Conservation (phyloP, 495 filamentous ascomycete species). For the Penicillium herquei region DNA sequence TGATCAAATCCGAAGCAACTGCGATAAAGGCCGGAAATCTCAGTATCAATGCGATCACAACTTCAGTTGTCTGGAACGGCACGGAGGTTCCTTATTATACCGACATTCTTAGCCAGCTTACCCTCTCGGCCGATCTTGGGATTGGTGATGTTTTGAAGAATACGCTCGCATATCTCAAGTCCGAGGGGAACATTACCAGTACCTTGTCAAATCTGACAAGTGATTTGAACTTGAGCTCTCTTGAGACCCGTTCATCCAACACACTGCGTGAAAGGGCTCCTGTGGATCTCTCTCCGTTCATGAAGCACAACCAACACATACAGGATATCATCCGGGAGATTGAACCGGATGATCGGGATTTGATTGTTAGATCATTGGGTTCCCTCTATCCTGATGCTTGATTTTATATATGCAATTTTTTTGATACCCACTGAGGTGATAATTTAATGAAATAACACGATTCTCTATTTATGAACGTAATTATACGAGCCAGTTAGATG, state of each 20-base stretch:
- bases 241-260: neutral
- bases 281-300: slow-evolving; percentile 5
- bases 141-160: slow-evolving; percentile 31
- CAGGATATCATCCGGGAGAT: slow-evolving; percentile 16
- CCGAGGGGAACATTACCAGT: slow-evolving; percentile 3
- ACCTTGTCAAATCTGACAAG: slow-evolving; percentile 1
- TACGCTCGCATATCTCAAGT: slow-evolving; percentile 26
- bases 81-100: slow-evolving; percentile 37
- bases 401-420: neutral
- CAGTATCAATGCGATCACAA: slow-evolving; percentile 28
- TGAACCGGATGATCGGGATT: slow-evolving; percentile 13
- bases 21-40: slow-evolving; percentile 29
- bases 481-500: no score
- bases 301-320: slow-evolving; percentile 15
- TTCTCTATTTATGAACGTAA: no score
- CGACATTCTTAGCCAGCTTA: slow-evolving; percentile 28
- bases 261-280: neutral
- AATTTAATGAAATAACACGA: no score
- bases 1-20: slow-evolving; percentile 26
- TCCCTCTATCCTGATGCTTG: neutral
- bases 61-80: slow-evolving; percentile 29
- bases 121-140: slow-evolving; percentile 27
- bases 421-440: no score
- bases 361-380: slow-evolving; percentile 13
- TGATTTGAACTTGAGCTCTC: neutral